Conservation (phyloP, 352 stramenopile species). For the Globisporangium rhizosaccharum region DNA sequence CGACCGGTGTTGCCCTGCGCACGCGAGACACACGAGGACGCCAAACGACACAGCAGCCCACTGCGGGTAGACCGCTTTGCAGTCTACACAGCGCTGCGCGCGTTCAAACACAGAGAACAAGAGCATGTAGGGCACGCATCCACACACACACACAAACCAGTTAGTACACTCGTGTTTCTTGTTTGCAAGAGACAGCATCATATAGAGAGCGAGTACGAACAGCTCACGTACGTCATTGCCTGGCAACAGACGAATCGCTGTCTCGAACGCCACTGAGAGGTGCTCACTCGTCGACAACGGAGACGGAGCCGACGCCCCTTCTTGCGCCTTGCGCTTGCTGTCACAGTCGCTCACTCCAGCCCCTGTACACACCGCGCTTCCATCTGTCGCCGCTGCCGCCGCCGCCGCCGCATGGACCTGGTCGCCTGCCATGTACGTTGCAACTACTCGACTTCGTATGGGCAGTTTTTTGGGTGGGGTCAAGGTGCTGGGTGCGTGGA, state of each 20-base stretch:
- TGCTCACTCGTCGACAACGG: constrained; percentile 14
- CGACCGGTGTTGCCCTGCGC: constrained; percentile 70
- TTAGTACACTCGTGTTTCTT: background rate
- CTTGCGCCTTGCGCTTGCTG: background rate
- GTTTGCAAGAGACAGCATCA: background rate
- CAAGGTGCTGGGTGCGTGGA: too few species aligned
- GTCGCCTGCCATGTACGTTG: background rate
- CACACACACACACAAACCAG: too few species aligned
- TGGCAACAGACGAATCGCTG: constrained; percentile 54
- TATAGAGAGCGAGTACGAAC: too few species aligned
- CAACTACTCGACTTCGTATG: too few species aligned
- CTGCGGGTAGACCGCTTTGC: constrained; percentile 72
- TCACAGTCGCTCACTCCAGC: too few species aligned
- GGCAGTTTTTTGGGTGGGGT: too few species aligned
- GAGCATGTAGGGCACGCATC: background rate
- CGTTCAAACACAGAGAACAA: background rate
- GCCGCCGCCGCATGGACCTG: background rate
- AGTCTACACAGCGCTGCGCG: constrained; percentile 73
- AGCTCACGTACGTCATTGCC: constrained; percentile 64
- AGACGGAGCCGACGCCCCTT: background rate
- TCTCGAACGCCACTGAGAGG: constrained; percentile 43
- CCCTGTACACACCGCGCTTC: too few species aligned
- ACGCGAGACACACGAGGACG: constrained; percentile 72
- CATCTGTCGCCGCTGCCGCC: background rate
- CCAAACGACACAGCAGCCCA: constrained; percentile 83